Percentiles rank a stretch among this genome's conserved stretches.
These are phyloP conservation scores for Parsonsia alboflavescens DNA, from an alignment of 257 asterid species.

Conservation along the genomic window DNA sequence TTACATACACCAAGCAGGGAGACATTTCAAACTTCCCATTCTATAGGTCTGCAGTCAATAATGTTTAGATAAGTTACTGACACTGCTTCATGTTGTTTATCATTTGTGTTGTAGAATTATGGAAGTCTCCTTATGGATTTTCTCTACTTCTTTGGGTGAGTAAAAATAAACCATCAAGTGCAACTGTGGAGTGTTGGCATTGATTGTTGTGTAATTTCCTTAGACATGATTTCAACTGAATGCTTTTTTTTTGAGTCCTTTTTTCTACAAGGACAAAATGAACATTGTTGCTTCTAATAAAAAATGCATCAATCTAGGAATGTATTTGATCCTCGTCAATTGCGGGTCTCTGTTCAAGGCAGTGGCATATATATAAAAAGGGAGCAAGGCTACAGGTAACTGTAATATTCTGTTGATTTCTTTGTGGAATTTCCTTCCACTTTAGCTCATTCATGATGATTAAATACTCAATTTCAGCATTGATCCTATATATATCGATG, in stretches of 20 bases:
- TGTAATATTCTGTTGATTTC: slow-evolving; percentile 16
- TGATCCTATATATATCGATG: slow-evolving; percentile 91
- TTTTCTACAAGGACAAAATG: slow-evolving; percentile 7
- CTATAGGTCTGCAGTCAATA: neutral
- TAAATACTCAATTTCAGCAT: slow-evolving; percentile 48
- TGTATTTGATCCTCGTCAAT: slow-evolving; percentile 96
- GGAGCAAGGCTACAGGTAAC: slow-evolving; percentile 87
- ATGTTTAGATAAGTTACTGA: neutral
- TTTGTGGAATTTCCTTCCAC: neutral
- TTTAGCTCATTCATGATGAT: neutral
- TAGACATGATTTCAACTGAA: neutral
- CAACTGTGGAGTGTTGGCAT: slow-evolving; percentile 2
- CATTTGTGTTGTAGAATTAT: slow-evolving; percentile 44
- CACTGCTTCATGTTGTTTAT: slow-evolving; percentile 3
- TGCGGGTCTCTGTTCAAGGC: slow-evolving; percentile 94
- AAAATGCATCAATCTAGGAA: slow-evolving; percentile 51
- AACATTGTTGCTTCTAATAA: slow-evolving; percentile 19
- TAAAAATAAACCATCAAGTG: slow-evolving; percentile 6
- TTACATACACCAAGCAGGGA: neutral
- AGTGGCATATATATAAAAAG: slow-evolving; percentile 86
- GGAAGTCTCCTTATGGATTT: slow-evolving; percentile 99
- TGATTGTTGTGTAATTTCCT: neutral
- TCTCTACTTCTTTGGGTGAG: slow-evolving; percentile 97
- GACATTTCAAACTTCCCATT: neutral
- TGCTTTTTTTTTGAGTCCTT: slow-evolving; percentile 5